A percentile compares a stretch with the other conserved stretches of the same genome.
These are phyloP conservation scores for Globisporangium paddicum DNA, from an alignment of 352 stramenopile genomes.

Conservation along the genomic window DNA sequence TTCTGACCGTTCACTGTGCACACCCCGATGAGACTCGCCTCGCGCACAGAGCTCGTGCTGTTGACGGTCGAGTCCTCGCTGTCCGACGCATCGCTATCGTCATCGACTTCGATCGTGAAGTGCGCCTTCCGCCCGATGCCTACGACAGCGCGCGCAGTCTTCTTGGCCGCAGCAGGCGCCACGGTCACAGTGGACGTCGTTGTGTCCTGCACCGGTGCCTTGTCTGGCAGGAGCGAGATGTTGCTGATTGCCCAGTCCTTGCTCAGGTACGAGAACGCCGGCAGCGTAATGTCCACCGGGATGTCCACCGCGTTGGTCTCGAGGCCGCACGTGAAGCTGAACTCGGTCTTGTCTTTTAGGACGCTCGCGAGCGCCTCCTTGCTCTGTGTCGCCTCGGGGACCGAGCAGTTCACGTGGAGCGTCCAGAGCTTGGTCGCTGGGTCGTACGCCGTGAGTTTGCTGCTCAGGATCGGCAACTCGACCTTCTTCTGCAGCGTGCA, in stretches of 20 bases:
- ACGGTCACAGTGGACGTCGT: slow-evolving; percentile 10
- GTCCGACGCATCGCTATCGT: background rate
- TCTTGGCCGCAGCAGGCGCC: slow-evolving; percentile 2
- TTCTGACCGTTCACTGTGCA: slow-evolving; percentile 33
- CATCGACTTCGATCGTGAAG: slow-evolving; percentile 12
- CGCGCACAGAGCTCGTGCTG: background rate
- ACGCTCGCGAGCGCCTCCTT: slow-evolving; percentile 2
- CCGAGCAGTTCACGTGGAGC: slow-evolving; percentile 18
- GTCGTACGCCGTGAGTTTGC: slow-evolving; percentile 14
- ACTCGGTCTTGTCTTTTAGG: slow-evolving; percentile 11
- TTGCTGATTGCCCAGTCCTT: slow-evolving; percentile 18
- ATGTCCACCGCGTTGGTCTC: slow-evolving; percentile 11
- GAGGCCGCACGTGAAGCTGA: slow-evolving; percentile 12
- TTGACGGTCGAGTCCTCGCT: background rate
- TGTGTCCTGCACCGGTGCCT: background rate
- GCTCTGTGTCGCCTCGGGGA: slow-evolving; percentile 9
- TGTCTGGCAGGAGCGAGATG: slow-evolving; percentile 11
- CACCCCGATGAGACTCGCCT: slow-evolving; percentile 18
- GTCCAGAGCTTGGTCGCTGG: slow-evolving; percentile 12
- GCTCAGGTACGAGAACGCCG: slow-evolving; percentile 15
- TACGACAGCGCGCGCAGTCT: background rate
- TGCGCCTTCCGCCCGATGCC: slow-evolving; percentile 11
- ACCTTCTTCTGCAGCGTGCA: slow-evolving; percentile 16
- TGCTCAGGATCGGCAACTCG: slow-evolving; percentile 8
- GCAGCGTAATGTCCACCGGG: slow-evolving; percentile 13